These are phyloP conservation scores for Ambrosia trifida DNA, from an alignment of 129 eudicot species.

Conservation along the genomic window DNA sequence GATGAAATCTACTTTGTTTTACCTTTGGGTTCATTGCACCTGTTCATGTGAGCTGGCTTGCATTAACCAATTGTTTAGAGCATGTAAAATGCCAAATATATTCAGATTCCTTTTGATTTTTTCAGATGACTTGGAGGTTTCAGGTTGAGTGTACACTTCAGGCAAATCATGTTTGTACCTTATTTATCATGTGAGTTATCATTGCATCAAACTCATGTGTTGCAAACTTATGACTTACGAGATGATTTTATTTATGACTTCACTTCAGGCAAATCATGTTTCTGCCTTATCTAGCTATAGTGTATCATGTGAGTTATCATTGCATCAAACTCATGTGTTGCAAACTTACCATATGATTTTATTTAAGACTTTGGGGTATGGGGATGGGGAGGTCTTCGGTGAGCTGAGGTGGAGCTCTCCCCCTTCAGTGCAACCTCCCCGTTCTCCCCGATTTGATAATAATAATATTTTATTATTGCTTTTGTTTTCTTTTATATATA, in stretches of 20 bases:
- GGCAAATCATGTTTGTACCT: neutral
- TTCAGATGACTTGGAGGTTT: slow-evolving; percentile 1
- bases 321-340: neutral
- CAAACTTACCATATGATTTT: too few species aligned
- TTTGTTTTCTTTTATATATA: too few species aligned
- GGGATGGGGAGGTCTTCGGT: too few species aligned
- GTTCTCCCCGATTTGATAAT: too few species aligned
- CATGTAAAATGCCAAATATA: neutral
- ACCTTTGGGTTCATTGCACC: neutral
- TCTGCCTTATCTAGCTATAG: neutral
- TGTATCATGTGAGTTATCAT: neutral
- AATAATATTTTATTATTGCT: too few species aligned
- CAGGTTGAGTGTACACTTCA: neutral
- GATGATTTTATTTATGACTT: too few species aligned
- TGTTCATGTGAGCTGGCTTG: slow-evolving; percentile 6
- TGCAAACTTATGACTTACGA: too few species aligned
- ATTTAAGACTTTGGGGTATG: too few species aligned
- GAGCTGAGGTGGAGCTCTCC: too few species aligned
- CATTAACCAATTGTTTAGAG: neutral
- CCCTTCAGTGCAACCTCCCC: too few species aligned
- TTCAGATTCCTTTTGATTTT: neutral
- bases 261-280: neutral
- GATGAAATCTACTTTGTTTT: neutral
- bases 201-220: neutral
- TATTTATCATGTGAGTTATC: neutral